These are phyloP conservation scores for Aegilops tauschii DNA, from an alignment of 176 grass and related monocot species.

Conservation along the genomic window DNA sequence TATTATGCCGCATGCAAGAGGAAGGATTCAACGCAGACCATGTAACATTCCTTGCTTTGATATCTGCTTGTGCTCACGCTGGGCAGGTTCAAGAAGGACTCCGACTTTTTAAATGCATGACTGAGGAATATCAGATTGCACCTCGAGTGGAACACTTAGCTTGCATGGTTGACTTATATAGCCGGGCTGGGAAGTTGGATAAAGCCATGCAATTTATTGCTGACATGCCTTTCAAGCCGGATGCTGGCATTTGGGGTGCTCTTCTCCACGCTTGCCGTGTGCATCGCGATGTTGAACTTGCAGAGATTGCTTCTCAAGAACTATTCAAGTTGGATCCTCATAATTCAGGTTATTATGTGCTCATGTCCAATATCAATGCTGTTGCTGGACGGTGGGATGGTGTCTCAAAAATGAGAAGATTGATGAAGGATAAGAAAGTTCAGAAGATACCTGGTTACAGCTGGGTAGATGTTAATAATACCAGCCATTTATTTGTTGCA, in stretches of 20 bases:
- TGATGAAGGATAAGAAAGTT: slow-evolving; percentile 82
- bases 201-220: slow-evolving; percentile 61
- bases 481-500: slow-evolving; percentile 74
- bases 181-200: slow-evolving; percentile 65
- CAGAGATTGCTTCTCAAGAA: slow-evolving; percentile 62
- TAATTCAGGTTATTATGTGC: slow-evolving; percentile 94
- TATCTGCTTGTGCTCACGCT: slow-evolving; percentile 79
- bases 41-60: slow-evolving; percentile 83
- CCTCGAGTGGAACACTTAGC: slow-evolving; percentile 79
- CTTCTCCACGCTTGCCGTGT: slow-evolving; percentile 75
- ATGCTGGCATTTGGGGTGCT: slow-evolving; percentile 87
- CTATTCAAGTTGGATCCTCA: slow-evolving; percentile 65
- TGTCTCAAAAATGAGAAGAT: slow-evolving; percentile 68
- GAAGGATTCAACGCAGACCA: slow-evolving; percentile 62
- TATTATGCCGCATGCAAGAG: slow-evolving; percentile 65
- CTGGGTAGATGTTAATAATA: slow-evolving; percentile 75
- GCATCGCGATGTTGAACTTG: slow-evolving; percentile 65
- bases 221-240: slow-evolving; percentile 70
- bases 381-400: slow-evolving; percentile 77
- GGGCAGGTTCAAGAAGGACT: slow-evolving; percentile 72
- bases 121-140: slow-evolving; percentile 47
- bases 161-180: slow-evolving; percentile 81
- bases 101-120: slow-evolving; percentile 60
- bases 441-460: slow-evolving; percentile 79
- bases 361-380: slow-evolving; percentile 89